These are phyloP conservation scores for Ceratocystis ficicola DNA, from an alignment of 2,329 filamentous ascomycete species.

Conservation along the genomic window DNA sequence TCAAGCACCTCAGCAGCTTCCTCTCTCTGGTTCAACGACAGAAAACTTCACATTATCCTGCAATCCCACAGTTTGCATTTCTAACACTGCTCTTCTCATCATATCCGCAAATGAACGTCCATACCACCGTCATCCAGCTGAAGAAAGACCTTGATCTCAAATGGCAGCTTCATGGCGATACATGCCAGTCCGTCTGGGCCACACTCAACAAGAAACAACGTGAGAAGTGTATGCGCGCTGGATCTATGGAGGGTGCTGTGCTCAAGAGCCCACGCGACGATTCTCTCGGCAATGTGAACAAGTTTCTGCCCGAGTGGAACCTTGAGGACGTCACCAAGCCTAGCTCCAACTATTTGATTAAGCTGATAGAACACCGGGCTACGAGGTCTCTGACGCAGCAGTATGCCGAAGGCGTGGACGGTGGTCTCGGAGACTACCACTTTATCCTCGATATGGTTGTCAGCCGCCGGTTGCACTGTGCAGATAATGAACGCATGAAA, in stretches of 20 bases:
- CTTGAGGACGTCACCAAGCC: constrained; percentile 32
- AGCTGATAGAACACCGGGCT: constrained; percentile 32
- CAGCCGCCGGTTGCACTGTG: constrained; percentile 28
- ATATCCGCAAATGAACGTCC: not conserved
- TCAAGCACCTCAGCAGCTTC: no score
- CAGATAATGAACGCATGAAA: constrained; percentile 23
- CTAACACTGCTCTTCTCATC: no score
- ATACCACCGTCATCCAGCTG: constrained; percentile 26
- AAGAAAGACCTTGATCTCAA: constrained; percentile 32
- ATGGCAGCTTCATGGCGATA: constrained; percentile 30
- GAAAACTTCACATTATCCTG: no score
- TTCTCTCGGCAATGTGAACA: constrained; percentile 31
- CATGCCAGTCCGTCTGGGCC: constrained; percentile 32
- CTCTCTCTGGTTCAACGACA: no score
- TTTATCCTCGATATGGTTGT: constrained; percentile 31
- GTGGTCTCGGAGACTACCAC: constrained; percentile 29
- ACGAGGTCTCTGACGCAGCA: constrained; percentile 29
- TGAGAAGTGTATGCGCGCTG: constrained; percentile 29
- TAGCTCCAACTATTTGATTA: constrained; percentile 30
- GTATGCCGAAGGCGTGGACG: constrained; percentile 28
- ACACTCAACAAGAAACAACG: constrained; percentile 30
- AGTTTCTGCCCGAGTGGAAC: constrained; percentile 36
- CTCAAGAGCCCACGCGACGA: constrained; percentile 30
- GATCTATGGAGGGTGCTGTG: constrained; percentile 28
- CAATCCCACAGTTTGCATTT: no score